phyloP scores from a whole-genome alignment of 257 asterid genomes.

The Solanum pinnatisectum region DNA sequence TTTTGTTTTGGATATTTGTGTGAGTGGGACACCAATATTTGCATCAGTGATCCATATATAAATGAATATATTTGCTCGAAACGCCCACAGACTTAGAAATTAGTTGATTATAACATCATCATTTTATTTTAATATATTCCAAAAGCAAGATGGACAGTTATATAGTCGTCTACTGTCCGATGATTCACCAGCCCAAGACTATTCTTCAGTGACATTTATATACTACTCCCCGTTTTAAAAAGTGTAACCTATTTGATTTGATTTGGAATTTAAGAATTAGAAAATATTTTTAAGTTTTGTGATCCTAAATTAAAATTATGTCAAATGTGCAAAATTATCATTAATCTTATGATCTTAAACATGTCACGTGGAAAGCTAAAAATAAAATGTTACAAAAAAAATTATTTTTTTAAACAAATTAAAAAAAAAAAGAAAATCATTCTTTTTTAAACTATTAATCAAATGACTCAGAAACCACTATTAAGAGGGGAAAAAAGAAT shows the following conservation, averaged over 20 bases:
- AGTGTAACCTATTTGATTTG: too few relatives aligned
- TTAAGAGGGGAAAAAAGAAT: not conserved
- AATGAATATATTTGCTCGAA: not conserved
- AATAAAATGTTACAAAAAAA: too few relatives aligned
- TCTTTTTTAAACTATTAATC: too few relatives aligned
- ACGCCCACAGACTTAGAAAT: not conserved
- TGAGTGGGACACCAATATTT: not conserved
- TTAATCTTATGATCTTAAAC: too few relatives aligned
- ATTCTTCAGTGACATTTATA: not conserved
- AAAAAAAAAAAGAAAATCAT: too few relatives aligned
- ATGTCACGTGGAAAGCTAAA: too few relatives aligned
- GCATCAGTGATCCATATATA: not conserved
- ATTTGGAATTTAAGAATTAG: too few relatives aligned
- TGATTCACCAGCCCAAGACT: not conserved
- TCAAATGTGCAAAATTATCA: too few relatives aligned
- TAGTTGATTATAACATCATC: not conserved
- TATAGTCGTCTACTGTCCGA: not conserved
- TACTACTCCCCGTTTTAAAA: too few relatives aligned
- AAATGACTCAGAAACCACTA: not conserved
- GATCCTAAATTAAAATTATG: too few relatives aligned
- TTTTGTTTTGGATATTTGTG: not conserved
- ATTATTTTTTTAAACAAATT: too few relatives aligned
- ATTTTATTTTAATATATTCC: not conserved
- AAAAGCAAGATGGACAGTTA: not conserved
- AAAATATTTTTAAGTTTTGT: too few relatives aligned